phyloP scores from a whole-genome alignment of 371 early-diverging fungal species.

The Lichtheimia hyalospora region DNA sequence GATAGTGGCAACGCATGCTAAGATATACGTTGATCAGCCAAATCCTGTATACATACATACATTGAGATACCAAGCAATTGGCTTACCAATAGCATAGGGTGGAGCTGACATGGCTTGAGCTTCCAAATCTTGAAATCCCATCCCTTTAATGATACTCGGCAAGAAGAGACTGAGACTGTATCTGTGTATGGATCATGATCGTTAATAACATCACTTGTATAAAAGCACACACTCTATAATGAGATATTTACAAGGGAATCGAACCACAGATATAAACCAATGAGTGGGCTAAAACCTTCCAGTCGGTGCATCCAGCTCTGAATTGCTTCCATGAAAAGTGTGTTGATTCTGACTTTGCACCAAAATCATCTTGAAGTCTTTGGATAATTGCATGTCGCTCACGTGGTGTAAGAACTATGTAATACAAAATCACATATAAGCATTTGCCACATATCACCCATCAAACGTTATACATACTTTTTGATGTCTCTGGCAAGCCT shows the following conservation, averaged over 20 bases:
- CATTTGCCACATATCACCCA: background rate
- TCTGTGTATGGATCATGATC: too few relatives aligned
- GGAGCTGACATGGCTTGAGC: slow-evolving; percentile 50
- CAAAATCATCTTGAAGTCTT: slow-evolving; percentile 61
- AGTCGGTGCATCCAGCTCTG: slow-evolving; percentile 51
- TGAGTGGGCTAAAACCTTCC: slow-evolving; percentile 57
- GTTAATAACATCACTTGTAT: too few relatives aligned
- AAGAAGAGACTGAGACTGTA: slow-evolving; percentile 68
- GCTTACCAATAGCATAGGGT: slow-evolving; percentile 16
- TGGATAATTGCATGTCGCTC: slow-evolving; percentile 59
- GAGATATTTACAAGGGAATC: slow-evolving; percentile 42
- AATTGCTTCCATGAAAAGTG: slow-evolving; percentile 65
- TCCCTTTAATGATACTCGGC: slow-evolving; percentile 69
- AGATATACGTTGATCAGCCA: background rate
- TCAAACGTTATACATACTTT: slow-evolving; percentile 25
- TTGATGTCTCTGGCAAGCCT: slow-evolving; percentile 70
- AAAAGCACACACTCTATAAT: too few relatives aligned
- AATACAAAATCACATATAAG: background rate
- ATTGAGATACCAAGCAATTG: background rate
- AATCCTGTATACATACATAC: background rate
- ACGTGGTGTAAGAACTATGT: slow-evolving; percentile 50
- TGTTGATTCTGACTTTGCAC: slow-evolving; percentile 52
- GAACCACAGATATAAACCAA: slow-evolving; percentile 63
- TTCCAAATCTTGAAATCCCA: slow-evolving; percentile 56
- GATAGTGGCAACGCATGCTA: slow-evolving; percentile 57